Evolutionary conservation across 768 basidiomycete species (phyloP).

Genomic region (Trametes maxima): DNA sequence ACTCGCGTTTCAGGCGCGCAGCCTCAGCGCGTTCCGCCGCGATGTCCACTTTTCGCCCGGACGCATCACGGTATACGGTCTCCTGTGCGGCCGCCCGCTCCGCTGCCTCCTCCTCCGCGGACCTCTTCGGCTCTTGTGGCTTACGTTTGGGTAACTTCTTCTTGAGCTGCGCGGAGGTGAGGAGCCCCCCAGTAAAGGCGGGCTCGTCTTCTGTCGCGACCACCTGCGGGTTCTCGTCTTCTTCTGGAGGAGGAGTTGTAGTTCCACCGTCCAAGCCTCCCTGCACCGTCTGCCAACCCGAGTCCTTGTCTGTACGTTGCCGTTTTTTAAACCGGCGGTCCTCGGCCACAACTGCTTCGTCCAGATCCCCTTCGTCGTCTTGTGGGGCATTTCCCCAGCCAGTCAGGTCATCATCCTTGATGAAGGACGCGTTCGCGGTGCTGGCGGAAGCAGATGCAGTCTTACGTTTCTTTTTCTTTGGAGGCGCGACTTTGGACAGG

Average conservation of each 20-base stretch:
- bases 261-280: slow-evolving; percentile 47
- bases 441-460: slow-evolving; percentile 34
- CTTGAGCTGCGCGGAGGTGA: slow-evolving; percentile 75
- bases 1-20: slow-evolving; percentile 74
- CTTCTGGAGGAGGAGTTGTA: slow-evolving; percentile 53
- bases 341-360: slow-evolving; percentile 68
- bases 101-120: slow-evolving; percentile 47
- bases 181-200: slow-evolving; percentile 72
- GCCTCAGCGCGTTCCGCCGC: slow-evolving; percentile 86
- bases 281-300: slow-evolving; percentile 71
- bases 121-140: slow-evolving; percentile 34
- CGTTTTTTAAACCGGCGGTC: slow-evolving; percentile 84
- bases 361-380: slow-evolving; percentile 58
- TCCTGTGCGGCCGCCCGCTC: slow-evolving; percentile 72
- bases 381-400: slow-evolving; percentile 59
- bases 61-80: slow-evolving; percentile 92
- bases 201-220: slow-evolving; percentile 46
- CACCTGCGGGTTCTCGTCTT: slow-evolving; percentile 70
- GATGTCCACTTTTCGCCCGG: slow-evolving; percentile 87
- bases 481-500: slow-evolving; percentile 59
- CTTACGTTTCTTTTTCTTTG: slow-evolving; percentile 82
- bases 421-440: slow-evolving; percentile 36
- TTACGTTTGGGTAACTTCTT: slow-evolving; percentile 52
- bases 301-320: slow-evolving; percentile 47
- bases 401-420: slow-evolving; percentile 64